A percentile compares a stretch with the other conserved stretches of the same genome.
Evolutionary conservation across 2,329 filamentous ascomycete genomes (phyloP).

Genomic region (Beauveria australis): DNA sequence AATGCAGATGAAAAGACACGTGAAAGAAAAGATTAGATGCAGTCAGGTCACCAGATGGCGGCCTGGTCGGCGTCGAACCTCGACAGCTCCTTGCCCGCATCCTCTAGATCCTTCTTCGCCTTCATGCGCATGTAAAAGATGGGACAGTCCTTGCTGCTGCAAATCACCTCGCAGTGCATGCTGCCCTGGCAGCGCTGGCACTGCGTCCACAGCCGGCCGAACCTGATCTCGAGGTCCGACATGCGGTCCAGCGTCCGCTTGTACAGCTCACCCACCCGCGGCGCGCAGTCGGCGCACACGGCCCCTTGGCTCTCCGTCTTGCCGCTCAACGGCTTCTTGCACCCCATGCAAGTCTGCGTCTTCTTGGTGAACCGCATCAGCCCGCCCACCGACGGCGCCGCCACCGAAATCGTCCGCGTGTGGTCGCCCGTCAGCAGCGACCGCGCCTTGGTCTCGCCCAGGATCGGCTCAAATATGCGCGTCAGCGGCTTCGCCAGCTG

Average conservation of each 20-base stretch:
- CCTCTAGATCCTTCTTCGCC: slow-evolving; percentile 97
- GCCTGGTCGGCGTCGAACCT: slow-evolving; percentile 83
- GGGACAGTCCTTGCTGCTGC: slow-evolving; percentile 89
- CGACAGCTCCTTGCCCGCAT: slow-evolving; percentile 80
- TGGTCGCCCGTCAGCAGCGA: slow-evolving; percentile 86
- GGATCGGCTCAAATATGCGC: slow-evolving; percentile 94
- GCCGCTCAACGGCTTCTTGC: slow-evolving; percentile 86
- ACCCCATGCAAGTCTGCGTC: slow-evolving; percentile 96
- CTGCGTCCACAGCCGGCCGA: slow-evolving; percentile 92
- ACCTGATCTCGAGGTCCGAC: slow-evolving; percentile 86
- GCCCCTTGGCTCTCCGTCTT: slow-evolving; percentile 76
- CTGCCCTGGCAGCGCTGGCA: slow-evolving; percentile 96
- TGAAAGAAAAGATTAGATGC: neutral
- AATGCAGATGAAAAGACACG: neutral
- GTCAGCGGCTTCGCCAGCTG: slow-evolving; percentile 90
- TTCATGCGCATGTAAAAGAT: slow-evolving; percentile 99
- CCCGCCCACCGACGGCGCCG: slow-evolving; percentile 82
- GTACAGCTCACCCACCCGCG: slow-evolving; percentile 85
- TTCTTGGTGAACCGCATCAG: slow-evolving; percentile 99
- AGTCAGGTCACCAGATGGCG: slow-evolving; percentile 42
- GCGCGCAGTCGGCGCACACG: slow-evolving; percentile 78
- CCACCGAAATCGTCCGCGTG: slow-evolving; percentile 88
- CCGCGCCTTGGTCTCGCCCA: slow-evolving; percentile 85
- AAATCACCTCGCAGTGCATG: slow-evolving; percentile 97
- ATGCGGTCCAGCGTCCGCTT: slow-evolving; percentile 82